Evolutionary conservation across 805 yeast genomes (phyloP).

Genomic region (Candida odintsovae): DNA sequence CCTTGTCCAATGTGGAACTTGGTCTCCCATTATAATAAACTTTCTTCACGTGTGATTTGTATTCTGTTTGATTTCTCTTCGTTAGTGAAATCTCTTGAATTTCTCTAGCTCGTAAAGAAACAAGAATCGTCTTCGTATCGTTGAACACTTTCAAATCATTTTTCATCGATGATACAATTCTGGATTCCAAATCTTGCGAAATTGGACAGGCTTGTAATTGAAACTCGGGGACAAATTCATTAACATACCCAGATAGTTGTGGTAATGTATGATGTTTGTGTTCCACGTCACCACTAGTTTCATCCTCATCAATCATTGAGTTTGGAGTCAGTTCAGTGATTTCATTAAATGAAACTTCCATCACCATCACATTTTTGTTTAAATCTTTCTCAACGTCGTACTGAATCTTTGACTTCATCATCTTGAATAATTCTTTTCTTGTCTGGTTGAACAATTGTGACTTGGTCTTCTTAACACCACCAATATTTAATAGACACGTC

Average conservation of each 20-base stretch:
- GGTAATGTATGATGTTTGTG: slow-evolving; percentile 17
- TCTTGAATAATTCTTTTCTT: slow-evolving; percentile 6
- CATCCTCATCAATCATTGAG: background rate
- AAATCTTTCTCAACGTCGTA: slow-evolving; percentile 5
- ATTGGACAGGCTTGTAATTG: slow-evolving; percentile 49
- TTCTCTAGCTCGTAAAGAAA: slow-evolving; percentile 32
- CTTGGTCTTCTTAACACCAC: slow-evolving; percentile 1
- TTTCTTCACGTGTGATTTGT: slow-evolving; percentile 8
- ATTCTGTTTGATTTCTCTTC: slow-evolving; percentile 10
- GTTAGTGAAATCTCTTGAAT: slow-evolving; percentile 28
- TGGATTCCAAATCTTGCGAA: slow-evolving; percentile 43
- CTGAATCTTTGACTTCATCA: slow-evolving; percentile 15
- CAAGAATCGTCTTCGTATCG: slow-evolving; percentile 23
- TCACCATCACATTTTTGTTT: slow-evolving; percentile 22
- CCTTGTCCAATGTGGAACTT: slow-evolving; percentile 3
- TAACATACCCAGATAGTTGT: slow-evolving; percentile 23
- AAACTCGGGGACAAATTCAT: slow-evolving; percentile 25
- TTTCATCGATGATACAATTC: slow-evolving; percentile 45
- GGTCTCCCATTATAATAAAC: slow-evolving; percentile 10
- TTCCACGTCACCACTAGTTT: background rate
- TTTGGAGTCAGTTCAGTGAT: slow-evolving; percentile 1
- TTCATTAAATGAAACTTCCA: slow-evolving; percentile 21
- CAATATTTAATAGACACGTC: slow-evolving; percentile 9
- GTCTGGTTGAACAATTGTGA: slow-evolving; percentile 3
- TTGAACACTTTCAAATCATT: slow-evolving; percentile 32